These are phyloP conservation scores for Rosa rugosa DNA, from an alignment of 306 rosid genomes.

Conservation along the genomic window DNA sequence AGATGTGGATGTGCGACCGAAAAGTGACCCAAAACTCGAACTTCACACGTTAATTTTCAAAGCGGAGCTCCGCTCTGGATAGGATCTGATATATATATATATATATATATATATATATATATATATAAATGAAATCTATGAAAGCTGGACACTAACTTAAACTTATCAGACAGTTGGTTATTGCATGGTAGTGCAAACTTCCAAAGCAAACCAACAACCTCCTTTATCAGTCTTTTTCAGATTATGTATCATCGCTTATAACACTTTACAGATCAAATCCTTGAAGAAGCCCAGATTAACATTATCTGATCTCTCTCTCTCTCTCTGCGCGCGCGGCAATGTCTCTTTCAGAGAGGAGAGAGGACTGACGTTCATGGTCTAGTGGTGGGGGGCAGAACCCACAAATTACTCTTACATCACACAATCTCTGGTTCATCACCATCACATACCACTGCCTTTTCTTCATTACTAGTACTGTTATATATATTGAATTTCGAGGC, in stretches of 20 bases:
- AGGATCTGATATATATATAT: too few species aligned
- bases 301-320: background rate
- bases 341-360: conserved; percentile 24
- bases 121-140: too few species aligned
- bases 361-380: background rate
- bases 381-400: conserved; percentile 25
- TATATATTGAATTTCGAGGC: background rate
- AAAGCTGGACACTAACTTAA: too few species aligned
- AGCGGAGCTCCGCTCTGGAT: too few species aligned
- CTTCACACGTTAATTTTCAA: too few species aligned
- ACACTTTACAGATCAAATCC: conserved; percentile 1
- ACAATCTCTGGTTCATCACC: background rate
- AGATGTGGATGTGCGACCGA: too few species aligned
- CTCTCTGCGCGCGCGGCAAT: background rate
- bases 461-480: background rate
- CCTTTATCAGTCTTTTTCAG: background rate
- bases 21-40: too few species aligned
- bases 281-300: conserved; percentile 12
- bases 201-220: background rate
- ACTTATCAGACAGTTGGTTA: too few species aligned
- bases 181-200: too few species aligned
- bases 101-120: too few species aligned
- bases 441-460: background rate
- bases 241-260: background rate
- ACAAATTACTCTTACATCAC: conserved; percentile 5